phyloP scores from a whole-genome alignment of 2,329 filamentous ascomycete species.

The Scytalidium lignicola region DNA sequence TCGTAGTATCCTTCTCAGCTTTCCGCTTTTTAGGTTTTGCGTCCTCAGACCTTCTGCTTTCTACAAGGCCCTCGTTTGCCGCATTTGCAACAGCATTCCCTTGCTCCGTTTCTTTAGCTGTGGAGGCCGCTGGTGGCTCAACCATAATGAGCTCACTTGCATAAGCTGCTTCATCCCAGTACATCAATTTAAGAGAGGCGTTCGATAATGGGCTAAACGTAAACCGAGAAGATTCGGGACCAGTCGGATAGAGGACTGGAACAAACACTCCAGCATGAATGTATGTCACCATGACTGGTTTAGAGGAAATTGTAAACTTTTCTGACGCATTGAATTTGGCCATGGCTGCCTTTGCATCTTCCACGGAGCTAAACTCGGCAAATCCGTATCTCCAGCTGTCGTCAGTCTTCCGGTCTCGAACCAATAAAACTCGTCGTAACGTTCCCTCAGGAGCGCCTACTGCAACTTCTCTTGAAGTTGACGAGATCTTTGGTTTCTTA shows the following conservation, averaged over 20 bases:
- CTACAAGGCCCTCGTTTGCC: constrained; percentile 28
- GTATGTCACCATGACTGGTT: constrained; percentile 64
- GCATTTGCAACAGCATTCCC: constrained; percentile 32
- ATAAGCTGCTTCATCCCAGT: constrained; percentile 72
- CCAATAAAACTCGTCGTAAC: constrained; percentile 70
- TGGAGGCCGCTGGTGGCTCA: constrained; percentile 43
- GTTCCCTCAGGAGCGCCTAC: constrained; percentile 66
- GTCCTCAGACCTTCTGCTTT: constrained; percentile 29
- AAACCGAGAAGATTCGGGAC: constrained; percentile 52
- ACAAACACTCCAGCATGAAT: constrained; percentile 85
- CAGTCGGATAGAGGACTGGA: constrained; percentile 57
- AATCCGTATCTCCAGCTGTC: constrained; percentile 80
- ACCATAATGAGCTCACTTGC: constrained; percentile 57
- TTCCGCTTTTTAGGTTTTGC: constrained; percentile 50
- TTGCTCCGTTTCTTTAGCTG: constrained; percentile 23
- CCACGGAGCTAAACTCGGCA: constrained; percentile 72
- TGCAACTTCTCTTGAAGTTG: constrained; percentile 45
- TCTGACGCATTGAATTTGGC: constrained; percentile 66
- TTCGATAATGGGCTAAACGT: constrained; percentile 70
- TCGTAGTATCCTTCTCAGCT: constrained; percentile 43
- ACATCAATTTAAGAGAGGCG: constrained; percentile 61
- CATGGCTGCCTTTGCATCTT: constrained; percentile 71
- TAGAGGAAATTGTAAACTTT: constrained; percentile 73
- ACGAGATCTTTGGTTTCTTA: constrained; percentile 44
- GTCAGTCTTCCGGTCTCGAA: constrained; percentile 65